Evolutionary conservation across 805 yeast species (phyloP), one percentile per base, ranked within the genome.

Genomic region (Nadsonia fulvescens): DNA sequence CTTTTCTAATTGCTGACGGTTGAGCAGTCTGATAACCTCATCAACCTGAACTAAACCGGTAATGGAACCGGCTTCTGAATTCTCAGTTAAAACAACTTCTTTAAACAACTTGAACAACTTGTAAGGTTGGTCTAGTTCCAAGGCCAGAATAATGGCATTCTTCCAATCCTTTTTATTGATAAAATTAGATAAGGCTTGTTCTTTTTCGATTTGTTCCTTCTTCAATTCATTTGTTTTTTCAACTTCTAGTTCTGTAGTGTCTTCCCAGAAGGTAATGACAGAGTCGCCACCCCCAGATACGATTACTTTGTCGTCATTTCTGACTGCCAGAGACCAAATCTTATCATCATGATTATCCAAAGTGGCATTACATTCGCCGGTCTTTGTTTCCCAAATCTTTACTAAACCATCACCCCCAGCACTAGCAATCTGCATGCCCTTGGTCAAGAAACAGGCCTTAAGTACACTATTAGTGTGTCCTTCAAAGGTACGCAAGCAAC

Each of bases 211-310:
- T 37, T 66, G 70, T 29, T 56, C 61, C 16, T 59, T 64, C 25
- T 64, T 66, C 34, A 63, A 70, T 24, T 43, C 43, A 14, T 50
- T 56, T 29, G 64, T 68, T 28, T 56, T 52, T 27, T 53, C 65
- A 30, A 60, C 56, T 28, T 69, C 63, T 43, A 76, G 86, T 28
- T 71, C 82, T 1, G 93, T 77, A 40, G 73, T 70, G 49, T 89
- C 96, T 29, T 58, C 58, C 98, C 98, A 89, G 20, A 79, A 58
- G 26, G 79, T 75, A 37, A 89, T 65, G 14, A 79, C 72, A 29
- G 95, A 93, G 49, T 89, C 96, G 1, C 94, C 95, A 49, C 89
- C 96, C 1, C 94, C 96, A 32, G 78, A 67, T 1, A 79, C 66
- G 31, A 89, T 61, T 31, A 63, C 61, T 10, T 62, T 63, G 14